Percentiles rank a stretch among this genome's conserved stretches.
These are phyloP conservation scores for Chaetomium fimeti DNA, from an alignment of 495 filamentous ascomycete genomes.

Conservation along the genomic window DNA sequence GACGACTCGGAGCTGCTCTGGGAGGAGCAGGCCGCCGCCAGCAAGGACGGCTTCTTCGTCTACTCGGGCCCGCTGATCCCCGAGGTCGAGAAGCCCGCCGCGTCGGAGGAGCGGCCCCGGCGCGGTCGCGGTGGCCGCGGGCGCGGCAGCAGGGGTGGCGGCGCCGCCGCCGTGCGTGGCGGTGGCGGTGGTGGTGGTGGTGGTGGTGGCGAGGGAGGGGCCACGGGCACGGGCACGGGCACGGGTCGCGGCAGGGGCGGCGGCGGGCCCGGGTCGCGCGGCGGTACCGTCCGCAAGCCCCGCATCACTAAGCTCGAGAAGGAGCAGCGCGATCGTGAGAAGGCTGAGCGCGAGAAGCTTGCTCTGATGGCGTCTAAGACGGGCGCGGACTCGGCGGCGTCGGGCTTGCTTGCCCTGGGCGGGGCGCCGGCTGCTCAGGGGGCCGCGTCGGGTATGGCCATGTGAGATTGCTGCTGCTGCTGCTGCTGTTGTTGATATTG, in stretches of 20 bases:
- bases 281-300: constrained; percentile 75
- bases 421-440: neutral
- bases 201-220: too few species aligned
- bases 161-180: constrained; percentile 33
- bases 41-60: constrained; percentile 88
- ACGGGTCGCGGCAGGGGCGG: constrained; percentile 35
- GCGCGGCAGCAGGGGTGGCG: constrained; percentile 59
- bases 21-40: constrained; percentile 92
- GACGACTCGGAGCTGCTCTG: constrained; percentile 94
- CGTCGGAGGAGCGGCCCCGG: constrained; percentile 70
- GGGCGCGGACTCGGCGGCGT: neutral
- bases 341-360: constrained; percentile 47
- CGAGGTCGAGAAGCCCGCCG: constrained; percentile 81
- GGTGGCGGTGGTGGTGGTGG: neutral
- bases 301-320: constrained; percentile 82
- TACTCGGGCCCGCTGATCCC: constrained; percentile 82
- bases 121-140: constrained; percentile 67
- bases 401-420: constrained; percentile 4
- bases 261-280: constrained; percentile 73
- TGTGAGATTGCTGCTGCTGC: constrained; percentile 11
- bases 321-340: constrained; percentile 61
- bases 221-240: neutral
- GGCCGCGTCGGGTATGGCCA: neutral
- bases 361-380: constrained; percentile 24
- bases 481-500: neutral